A percentile compares a stretch with the other conserved stretches of the same genome.
Conservation (phyloP, 1,284 basidiomycete species). For the Papiliotrema fonsecae region DNA sequence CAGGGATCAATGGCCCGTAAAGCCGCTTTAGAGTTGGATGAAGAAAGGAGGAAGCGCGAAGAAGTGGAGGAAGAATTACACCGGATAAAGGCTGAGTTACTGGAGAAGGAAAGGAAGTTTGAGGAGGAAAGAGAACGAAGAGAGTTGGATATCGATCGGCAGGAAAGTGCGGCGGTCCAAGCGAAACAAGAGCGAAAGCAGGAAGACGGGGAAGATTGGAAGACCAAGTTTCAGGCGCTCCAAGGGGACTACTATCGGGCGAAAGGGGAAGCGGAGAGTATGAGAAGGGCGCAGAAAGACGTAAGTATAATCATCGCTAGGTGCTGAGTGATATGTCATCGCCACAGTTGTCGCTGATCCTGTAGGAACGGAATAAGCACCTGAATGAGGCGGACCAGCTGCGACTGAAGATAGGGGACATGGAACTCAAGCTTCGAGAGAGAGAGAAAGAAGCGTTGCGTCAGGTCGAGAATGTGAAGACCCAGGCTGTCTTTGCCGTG, state of each 20-base stretch:
- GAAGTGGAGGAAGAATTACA: conserved; percentile 22
- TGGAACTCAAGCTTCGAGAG: conserved; percentile 26
- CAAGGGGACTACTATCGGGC: conserved; percentile 30
- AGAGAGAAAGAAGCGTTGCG: conserved; percentile 27
- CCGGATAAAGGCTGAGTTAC: conserved; percentile 6
- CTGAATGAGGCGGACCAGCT: conserved; percentile 1
- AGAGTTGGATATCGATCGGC: conserved; percentile 1
- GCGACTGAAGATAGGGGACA: conserved; percentile 25
- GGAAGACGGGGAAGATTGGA: conserved; percentile 2
- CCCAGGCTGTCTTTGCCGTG: conserved; percentile 42
- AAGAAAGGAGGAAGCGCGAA: conserved; percentile 20
- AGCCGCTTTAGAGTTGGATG: conserved; percentile 30
- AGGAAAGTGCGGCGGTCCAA: not conserved
- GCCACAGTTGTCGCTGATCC: too few relatives aligned
- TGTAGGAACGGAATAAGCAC: not conserved
- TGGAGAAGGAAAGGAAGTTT: conserved; percentile 2
- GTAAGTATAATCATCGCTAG: conserved; percentile 11
- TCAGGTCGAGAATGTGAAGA: conserved; percentile 35
- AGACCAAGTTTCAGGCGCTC: conserved; percentile 14
- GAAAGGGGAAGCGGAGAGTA: conserved; percentile 30
- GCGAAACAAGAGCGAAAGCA: not conserved
- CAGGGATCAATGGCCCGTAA: conserved; percentile 29
- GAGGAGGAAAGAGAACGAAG: conserved; percentile 1
- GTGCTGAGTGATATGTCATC: not conserved
- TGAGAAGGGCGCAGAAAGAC: conserved; percentile 26